Percentiles rank a stretch among this genome's conserved stretches.
phyloP scores from a whole-genome alignment of 2,329 filamentous ascomycete genomes.

The Elsinoe batatas region DNA sequence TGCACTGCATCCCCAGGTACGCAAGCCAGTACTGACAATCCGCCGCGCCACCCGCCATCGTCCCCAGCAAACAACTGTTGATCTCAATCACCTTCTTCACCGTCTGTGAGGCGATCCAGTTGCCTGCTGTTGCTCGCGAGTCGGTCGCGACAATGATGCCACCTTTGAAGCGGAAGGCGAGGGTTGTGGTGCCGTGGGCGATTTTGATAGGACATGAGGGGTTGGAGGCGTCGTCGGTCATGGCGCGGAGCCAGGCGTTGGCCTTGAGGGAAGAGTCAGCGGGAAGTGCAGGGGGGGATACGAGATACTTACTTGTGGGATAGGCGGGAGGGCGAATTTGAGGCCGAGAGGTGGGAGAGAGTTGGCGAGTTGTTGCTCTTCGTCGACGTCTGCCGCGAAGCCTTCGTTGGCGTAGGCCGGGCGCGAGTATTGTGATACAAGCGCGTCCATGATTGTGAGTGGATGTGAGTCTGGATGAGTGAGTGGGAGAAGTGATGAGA shows the following conservation, averaged over 20 bases:
- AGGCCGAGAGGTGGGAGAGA: conserved; percentile 68
- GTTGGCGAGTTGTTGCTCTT: conserved; percentile 59
- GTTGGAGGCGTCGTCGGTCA: conserved; percentile 95
- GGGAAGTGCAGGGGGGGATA: not conserved
- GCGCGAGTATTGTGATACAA: conserved; percentile 85
- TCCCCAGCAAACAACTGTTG: conserved; percentile 86
- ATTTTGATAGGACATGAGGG: conserved; percentile 98
- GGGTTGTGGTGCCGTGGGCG: conserved; percentile 94
- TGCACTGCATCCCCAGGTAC: conserved; percentile 98
- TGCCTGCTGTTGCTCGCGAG: conserved; percentile 90
- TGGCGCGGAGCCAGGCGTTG: conserved; percentile 87
- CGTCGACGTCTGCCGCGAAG: conserved; percentile 55
- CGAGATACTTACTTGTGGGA: conserved; percentile 60
- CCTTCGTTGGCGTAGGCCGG: conserved; percentile 65
- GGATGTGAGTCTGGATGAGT: not conserved
- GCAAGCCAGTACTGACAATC: conserved; percentile 99
- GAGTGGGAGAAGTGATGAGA: not conserved
- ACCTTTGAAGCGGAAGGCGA: conserved; percentile 95
- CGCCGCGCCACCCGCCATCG: conserved; percentile 97
- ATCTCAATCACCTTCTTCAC: conserved; percentile 99
- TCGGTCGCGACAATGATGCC: conserved; percentile 98
- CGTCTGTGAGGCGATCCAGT: conserved; percentile 99
- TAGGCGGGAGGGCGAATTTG: conserved; percentile 89
- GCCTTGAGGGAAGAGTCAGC: conserved; percentile 45
- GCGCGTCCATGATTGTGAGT: conserved; percentile 63